Evolutionary conservation across 176 grass and related monocot genomes (phyloP), one percentile per base, ranked within the genome.

Genomic region (Thalia dealbata): DNA sequence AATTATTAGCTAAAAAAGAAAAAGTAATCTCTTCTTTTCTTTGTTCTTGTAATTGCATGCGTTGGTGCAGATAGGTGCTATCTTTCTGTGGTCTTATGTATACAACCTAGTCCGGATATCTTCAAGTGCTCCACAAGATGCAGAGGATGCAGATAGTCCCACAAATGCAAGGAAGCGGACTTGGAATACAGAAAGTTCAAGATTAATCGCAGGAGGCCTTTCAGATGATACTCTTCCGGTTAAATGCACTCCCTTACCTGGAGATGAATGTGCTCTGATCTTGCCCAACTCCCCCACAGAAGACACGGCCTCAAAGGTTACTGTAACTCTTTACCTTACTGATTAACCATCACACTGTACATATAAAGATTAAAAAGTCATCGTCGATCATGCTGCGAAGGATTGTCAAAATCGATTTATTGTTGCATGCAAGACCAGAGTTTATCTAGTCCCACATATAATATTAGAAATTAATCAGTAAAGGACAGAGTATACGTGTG

Each of bases 1-100:
- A n/a, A 27, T 27, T 48, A 2, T 12, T 50, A 18, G 43, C n/a
- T n/a, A n/a, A n/a, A n/a, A n/a, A n/a, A n/a, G n/a, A n/a, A n/a
- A n/a, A n/a, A n/a, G n/a, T n/a, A n/a, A n/a, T 55, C 10, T 77
- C 24, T 42, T 76, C 15, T 29, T 71, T 10, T 30, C 18, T 21
- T 54, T 24, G 55, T 41, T n/a, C 7, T 72, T 50, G 41, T n/a
- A n/a, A n/a, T n/a, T n/a, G n/a, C n/a, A n/a, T n/a, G n/a, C n/a
- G n/a, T 64, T 76, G 12, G 13, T 78, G 55, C 76, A 97, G 95
- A 79, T 97, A 21, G 93, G 93, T 75, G 83, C 90, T 56, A 75
- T 92, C 21, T 81, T 92, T 60, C 69, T 97, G 19, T 97, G 93
- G 93, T 79, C 76, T 8, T 78, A 86, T 51, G 87, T 76, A 7